These are phyloP conservation scores for Labyrinthula sp. DNA, from an alignment of 352 stramenopile genomes.

Conservation along the genomic window DNA sequence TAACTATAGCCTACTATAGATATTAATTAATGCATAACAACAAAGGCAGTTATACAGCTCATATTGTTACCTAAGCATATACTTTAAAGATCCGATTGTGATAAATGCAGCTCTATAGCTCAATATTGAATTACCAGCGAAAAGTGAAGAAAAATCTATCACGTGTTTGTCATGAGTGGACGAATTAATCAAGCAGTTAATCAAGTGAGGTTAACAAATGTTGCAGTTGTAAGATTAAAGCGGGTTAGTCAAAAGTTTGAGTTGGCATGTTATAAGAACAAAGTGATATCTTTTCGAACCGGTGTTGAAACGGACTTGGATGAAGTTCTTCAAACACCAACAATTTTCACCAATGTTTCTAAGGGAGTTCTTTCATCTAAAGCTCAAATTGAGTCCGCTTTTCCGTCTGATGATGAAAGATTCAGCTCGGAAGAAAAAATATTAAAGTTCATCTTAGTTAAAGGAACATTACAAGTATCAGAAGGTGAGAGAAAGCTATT, in stretches of 20 bases:
- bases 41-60: too few species aligned
- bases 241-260: slow-evolving; percentile 87
- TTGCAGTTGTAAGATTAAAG: slow-evolving; percentile 81
- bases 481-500: slow-evolving; percentile 76
- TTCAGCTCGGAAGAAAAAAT: slow-evolving; percentile 55
- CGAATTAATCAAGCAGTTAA: slow-evolving; percentile 30
- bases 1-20: too few species aligned
- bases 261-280: slow-evolving; percentile 97
- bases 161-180: slow-evolving; percentile 24
- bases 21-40: too few species aligned
- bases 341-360: slow-evolving; percentile 91
- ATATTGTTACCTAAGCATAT: too few species aligned
- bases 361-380: slow-evolving; percentile 84
- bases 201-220: slow-evolving; percentile 64
- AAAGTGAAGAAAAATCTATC: too few species aligned
- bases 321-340: slow-evolving; percentile 88
- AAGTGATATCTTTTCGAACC: slow-evolving; percentile 81
- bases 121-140: too few species aligned
- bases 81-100: too few species aligned
- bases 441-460: slow-evolving; percentile 75
- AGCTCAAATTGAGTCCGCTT: slow-evolving; percentile 70
- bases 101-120: too few species aligned
- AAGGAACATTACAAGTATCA: slow-evolving; percentile 83
- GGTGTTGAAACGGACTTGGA: slow-evolving; percentile 87
- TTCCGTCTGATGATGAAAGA: slow-evolving; percentile 69